Evolutionary conservation across 2,329 filamentous ascomycete species (phyloP), one percentile per base, ranked within the genome.

Genomic region (Talaromyces sp.): DNA sequence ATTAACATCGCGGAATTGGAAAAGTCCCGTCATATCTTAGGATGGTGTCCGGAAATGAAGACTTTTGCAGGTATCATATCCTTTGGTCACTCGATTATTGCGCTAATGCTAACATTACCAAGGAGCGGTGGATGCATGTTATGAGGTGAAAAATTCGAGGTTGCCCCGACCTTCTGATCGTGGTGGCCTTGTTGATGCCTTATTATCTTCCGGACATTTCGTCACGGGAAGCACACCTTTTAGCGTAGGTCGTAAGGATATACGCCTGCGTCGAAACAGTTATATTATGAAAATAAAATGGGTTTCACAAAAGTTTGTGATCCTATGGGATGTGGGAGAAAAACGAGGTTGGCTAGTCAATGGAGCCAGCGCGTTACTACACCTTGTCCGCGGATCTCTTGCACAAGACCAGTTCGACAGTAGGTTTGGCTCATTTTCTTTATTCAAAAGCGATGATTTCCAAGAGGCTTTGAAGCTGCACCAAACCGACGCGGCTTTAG

Each of bases 311-410:
- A 72, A 71, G 22, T 72, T 65, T 32, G 67, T 70, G 1, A 63
- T 68, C 1, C 57, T 69, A 1, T 70, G 63, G 61, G 72, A 71
- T 55, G 67, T 57, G 19, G 63, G 33, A 22, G 67, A 67, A 9
- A 68, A 65, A 44, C 67, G 72, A 39, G 74, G 68, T 1, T 78
- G 74, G 74, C 59, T 77, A 1, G 64, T 75, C 0, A 72, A 77
- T 58, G 77, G 75, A 13, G 65, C 68, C 4, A 73, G 68, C 61
- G 74, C 72, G 4, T 58, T 78, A 25, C 68, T 78, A 5, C 75
- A 79, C 59, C 68, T 78, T 2, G 62, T 77, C 10, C 65, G 70
- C 1, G 67, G 71, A 7, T 72, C 71, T 2, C 44, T 73, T 8
- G 56, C 63, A 32, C 53, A 64, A 22, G 59, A 69, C 32, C 64